phyloP scores from a whole-genome alignment of 2,329 filamentous ascomycete genomes.

The Fusarium begoniae region DNA sequence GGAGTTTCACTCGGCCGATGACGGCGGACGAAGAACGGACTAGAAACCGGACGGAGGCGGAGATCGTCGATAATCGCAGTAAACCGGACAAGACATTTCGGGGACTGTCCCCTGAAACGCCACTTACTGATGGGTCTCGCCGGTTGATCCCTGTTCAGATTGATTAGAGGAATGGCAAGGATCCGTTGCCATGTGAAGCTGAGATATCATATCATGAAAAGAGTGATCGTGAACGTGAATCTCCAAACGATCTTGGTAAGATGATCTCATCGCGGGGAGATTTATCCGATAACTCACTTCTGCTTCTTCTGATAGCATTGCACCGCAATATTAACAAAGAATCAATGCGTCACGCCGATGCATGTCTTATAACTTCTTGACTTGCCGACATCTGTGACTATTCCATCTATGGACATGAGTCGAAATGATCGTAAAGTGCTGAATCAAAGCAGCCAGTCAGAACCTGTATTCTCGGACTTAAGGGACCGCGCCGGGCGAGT shows the following conservation, averaged over 20 bases:
- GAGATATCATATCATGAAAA: not conserved
- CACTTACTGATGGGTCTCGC: not conserved
- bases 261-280: not conserved
- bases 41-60: not conserved
- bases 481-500: not conserved
- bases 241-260: not conserved
- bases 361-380: not conserved
- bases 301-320: not conserved
- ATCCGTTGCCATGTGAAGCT: not conserved
- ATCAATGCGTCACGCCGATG: constrained; percentile 12
- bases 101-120: not conserved
- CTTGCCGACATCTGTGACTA: not conserved
- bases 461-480: constrained; percentile 5
- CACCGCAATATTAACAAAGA: not conserved
- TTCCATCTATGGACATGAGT: not conserved
- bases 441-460: not conserved
- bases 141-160: not conserved
- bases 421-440: constrained; percentile 7
- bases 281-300: not conserved
- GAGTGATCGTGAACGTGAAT: not conserved
- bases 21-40: not conserved
- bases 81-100: not conserved
- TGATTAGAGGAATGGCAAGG: not conserved
- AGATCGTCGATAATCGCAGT: not conserved
- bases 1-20: not conserved